Base-by-base conservation (phyloP, 192 early-diverging fungal genomes). In the Linnemannia elongata region DNA sequence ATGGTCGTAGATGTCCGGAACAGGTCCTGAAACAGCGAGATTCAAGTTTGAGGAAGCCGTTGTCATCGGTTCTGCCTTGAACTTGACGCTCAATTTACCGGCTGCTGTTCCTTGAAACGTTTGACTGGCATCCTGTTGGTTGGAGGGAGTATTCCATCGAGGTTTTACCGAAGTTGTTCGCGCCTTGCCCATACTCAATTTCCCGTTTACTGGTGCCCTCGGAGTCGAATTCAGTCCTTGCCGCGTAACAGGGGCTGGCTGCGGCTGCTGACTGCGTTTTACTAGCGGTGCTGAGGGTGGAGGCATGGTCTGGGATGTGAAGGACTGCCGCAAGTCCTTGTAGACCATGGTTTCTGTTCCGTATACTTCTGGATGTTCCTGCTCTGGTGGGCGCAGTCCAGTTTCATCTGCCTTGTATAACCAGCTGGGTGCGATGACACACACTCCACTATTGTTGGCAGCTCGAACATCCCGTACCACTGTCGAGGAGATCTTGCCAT, bases 41-140 rank as follows among this genome's bases (percentile, higher is more conserved):
- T n/a, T 33, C 45, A 30, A 54, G 36, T 3, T 30, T 12, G 63
- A 55, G 5, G 81, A 82, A n/a, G 52, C 74, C 5, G 77, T 35
- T 3, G 13, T 72, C 4, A 35, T 42, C 38, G 73, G 39, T 6
- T 85, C 83, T 4, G 68, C 30, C 3, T 39, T 44, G 70, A 80
- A 85, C 74, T 80, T 79, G 39, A 75, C 77, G 36, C 83, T 85
- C 33, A 55, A 66, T 5, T 63, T 78, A 1, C 77, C 78, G n/a
- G 83, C 83, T 3, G 83, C 73, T 8, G 83, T 85, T 9, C 83
- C 83, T 74, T 85, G 83, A 35, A 85, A 79, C 6, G 78, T 52
- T n/a, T 80, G 83, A 3, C 71, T 78, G 44, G 20, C 38, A 41
- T 66, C n/a, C 9, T 77, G 63, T 38, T 42, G 55, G n/a, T 38